These are phyloP conservation scores for Fomitopsis pinicola DNA, from an alignment of 1,284 basidiomycete species.

Conservation along the genomic window DNA sequence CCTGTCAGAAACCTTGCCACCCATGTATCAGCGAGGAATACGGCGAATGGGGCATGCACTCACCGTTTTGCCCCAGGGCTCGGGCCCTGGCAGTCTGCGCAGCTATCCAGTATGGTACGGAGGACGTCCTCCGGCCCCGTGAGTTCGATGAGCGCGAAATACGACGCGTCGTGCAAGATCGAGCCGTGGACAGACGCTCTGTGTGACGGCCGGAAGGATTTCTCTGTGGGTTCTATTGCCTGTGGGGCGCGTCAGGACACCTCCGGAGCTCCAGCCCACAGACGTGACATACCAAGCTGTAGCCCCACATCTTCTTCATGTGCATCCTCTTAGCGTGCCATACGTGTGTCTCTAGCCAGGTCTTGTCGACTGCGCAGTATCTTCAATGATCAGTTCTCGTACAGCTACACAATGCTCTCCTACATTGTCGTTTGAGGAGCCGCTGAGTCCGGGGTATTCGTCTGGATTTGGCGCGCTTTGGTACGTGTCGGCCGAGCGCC, in stretches of 20 bases:
- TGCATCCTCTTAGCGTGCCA: conserved; percentile 95
- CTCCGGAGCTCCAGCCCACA: background rate
- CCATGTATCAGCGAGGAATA: background rate
- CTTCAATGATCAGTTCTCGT: conserved; percentile 3
- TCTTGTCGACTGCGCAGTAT: conserved; percentile 59
- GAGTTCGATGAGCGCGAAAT: conserved; percentile 73
- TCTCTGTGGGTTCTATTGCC: conserved; percentile 84
- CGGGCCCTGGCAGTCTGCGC: conserved; percentile 59
- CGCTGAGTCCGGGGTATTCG: conserved; percentile 44
- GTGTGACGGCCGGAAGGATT: conserved; percentile 84
- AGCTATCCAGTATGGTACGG: conserved; percentile 45
- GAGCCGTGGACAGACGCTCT: conserved; percentile 80
- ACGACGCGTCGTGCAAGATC: conserved; percentile 86
- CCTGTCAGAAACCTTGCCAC: conserved; percentile 50
- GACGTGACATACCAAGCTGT: conserved; percentile 55
- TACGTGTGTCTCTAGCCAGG: conserved; percentile 90
- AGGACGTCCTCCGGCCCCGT: conserved; percentile 57
- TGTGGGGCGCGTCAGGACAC: conserved; percentile 18
- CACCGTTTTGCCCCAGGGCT: conserved; percentile 58
- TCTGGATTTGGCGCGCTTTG: conserved; percentile 57
- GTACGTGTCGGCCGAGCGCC: conserved; percentile 40
- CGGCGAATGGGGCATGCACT: background rate
- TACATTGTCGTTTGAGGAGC: conserved; percentile 68
- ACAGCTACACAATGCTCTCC: conserved; percentile 14
- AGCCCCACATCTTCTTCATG: conserved; percentile 90